Base-by-base conservation (phyloP, 1,284 basidiomycete genomes). In the Ganoderma lucidum region DNA sequence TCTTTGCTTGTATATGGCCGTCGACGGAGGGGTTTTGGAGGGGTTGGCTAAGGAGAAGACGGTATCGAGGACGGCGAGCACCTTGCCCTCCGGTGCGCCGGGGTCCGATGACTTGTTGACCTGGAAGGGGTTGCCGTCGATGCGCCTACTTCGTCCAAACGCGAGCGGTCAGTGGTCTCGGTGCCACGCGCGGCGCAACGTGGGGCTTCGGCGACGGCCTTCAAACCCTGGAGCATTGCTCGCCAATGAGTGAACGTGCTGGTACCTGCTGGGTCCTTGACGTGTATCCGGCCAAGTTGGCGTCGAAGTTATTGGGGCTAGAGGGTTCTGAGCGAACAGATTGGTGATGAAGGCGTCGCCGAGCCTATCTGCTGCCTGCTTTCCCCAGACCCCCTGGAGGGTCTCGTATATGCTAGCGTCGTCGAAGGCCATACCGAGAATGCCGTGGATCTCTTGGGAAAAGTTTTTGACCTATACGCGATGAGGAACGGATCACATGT, bases 401-500 rank as follows among this genome's bases (percentile, higher is more conserved):
- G 91, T 90, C n/a, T 81, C 80, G 86, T 42, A 67, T 8, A 67
- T 86, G 1, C 84, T 74, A 3, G 90, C 82, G 62, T 79, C 77
- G 70, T 87, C 80, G 79, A 88, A 93, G 3, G 79, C 92, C 63
- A 93, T 83, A 2, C 92, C 92, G 66, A 93, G 77, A 39, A 93
- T 78, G 0, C 92, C 88, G 0, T 89, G 85, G 0, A 89, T 87
- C 37, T 70, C 76, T 12, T 74, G 80, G 37, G 91, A 77, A 12
- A 45, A 6, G 8, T 45, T 19, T 19, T 6, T n/a, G 5, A 19
- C 19, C 44, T 45, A n/a, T 45, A 19, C 19, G 17, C 17, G 44
- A 19, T 45, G 6, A 45, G 44, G 6, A 6, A n/a, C 17, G 19
- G 44, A 45, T 19, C 6, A 45, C 8, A n/a, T 19, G 3, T 19